phyloP scores from a whole-genome alignment of 306 rosid genomes.

The Prunus fruticosa region DNA sequence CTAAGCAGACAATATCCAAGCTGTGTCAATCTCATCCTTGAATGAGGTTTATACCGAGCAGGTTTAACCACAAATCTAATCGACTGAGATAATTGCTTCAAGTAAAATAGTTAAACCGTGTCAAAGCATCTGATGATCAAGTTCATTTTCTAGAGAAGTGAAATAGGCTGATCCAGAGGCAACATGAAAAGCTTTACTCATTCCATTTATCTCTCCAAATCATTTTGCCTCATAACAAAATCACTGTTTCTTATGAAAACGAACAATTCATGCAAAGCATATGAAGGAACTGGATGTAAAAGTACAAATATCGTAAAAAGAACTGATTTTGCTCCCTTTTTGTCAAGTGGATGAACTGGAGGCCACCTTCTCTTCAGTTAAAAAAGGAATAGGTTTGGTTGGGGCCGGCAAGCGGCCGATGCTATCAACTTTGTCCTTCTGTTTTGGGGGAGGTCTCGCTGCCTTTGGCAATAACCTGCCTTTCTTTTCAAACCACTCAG shows the following conservation, averaged over 20 bases:
- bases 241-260: background rate
- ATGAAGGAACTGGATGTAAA: background rate
- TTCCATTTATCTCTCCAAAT: background rate
- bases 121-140: background rate
- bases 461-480: constrained; percentile 92
- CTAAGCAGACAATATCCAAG: too few relatives aligned
- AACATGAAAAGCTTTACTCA: background rate
- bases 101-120: background rate
- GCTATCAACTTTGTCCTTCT: constrained; percentile 76
- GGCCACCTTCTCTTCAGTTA: constrained; percentile 39
- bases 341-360: constrained; percentile 28
- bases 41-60: too few relatives aligned
- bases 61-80: too few relatives aligned
- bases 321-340: background rate
- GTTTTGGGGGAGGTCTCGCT: constrained; percentile 97
- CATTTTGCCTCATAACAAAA: background rate
- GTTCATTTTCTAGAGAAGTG: background rate
- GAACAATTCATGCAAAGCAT: constrained; percentile 2
- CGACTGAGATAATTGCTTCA: background rate
- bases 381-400: constrained; percentile 77
- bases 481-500: constrained; percentile 96
- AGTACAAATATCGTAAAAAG: constrained; percentile 2
- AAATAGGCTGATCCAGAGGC: background rate
- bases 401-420: constrained; percentile 94
- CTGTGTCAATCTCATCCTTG: too few relatives aligned